A percentile compares a stretch with the other conserved stretches of the same genome.
Conservation (phyloP, 1,284 basidiomycete genomes). For the Phellinidium pouzarii region DNA sequence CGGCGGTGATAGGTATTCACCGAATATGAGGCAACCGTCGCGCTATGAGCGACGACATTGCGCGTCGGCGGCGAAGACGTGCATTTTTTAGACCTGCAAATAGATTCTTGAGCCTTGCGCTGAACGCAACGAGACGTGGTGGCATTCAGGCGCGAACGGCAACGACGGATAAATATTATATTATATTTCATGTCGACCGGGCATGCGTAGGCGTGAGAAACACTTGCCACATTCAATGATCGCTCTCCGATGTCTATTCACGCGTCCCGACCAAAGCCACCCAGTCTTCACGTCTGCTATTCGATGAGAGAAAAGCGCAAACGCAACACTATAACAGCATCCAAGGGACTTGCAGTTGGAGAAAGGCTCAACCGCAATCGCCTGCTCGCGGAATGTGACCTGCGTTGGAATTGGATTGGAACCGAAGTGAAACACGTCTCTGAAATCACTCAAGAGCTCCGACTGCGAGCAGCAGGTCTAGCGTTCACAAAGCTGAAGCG, state of each 20-base stretch:
- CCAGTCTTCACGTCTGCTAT: too few species aligned
- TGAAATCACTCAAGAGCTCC: constrained; percentile 59
- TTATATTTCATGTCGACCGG: too few species aligned
- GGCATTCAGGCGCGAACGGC: constrained; percentile 1
- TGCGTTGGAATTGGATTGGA: constrained; percentile 74
- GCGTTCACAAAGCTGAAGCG: constrained; percentile 40
- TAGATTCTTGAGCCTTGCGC: background rate
- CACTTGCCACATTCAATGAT: background rate
- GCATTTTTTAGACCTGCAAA: constrained; percentile 6
- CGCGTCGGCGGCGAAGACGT: constrained; percentile 11
- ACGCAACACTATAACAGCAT: constrained; percentile 39
- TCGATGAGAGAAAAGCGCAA: constrained; percentile 61
- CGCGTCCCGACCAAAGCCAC: too few species aligned
- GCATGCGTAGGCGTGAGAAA: background rate
- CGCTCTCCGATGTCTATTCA: background rate
- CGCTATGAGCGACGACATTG: constrained; percentile 7
- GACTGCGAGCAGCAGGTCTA: constrained; percentile 61
- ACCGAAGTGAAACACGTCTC: constrained; percentile 49
- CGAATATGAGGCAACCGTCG: constrained; percentile 12
- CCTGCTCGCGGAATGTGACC: constrained; percentile 38
- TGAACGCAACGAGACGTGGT: background rate
- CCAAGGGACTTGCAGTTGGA: constrained; percentile 48
- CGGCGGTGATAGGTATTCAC: constrained; percentile 1
- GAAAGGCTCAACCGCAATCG: constrained; percentile 54
- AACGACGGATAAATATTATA: background rate